These are phyloP conservation scores for Urtica urens DNA, from an alignment of 306 rosid species.

Conservation along the genomic window DNA sequence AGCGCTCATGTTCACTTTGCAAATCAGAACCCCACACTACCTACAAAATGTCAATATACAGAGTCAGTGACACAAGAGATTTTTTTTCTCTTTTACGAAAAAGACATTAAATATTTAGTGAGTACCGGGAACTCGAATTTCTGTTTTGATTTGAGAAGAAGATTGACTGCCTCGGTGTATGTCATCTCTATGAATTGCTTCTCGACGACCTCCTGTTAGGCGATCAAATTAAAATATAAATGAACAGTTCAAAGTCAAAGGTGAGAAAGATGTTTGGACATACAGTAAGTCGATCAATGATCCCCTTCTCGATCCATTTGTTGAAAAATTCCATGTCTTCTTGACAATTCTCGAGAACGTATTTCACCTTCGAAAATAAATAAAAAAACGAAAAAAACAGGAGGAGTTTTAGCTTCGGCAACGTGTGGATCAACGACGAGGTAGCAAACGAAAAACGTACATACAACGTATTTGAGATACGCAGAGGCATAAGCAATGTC, in stretches of 20 bases:
- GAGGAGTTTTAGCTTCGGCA: not conserved
- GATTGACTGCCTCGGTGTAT: conserved; percentile 78
- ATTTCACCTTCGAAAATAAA: conserved; percentile 46
- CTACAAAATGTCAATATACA: conserved; percentile 26
- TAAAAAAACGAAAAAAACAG: not conserved
- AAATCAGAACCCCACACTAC: conserved; percentile 96
- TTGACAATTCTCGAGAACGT: conserved; percentile 78
- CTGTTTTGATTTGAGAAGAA: conserved; percentile 65
- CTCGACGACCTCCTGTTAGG: conserved; percentile 70
- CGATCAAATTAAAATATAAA: conserved; percentile 18
- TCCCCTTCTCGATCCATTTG: conserved; percentile 89
- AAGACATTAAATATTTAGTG: conserved; percentile 7
- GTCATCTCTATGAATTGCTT: conserved; percentile 72
- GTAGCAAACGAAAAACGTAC: conserved; percentile 25
- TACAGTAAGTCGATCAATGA: conserved; percentile 78
- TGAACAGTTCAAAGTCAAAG: not conserved
- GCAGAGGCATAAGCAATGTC: conserved; percentile 99
- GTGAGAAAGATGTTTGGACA: conserved; percentile 9
- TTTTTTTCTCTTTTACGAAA: not conserved
- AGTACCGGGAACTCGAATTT: conserved; percentile 95
- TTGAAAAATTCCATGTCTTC: conserved; percentile 96
- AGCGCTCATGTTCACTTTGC: conserved; percentile 96
- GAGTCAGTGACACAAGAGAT: not conserved
- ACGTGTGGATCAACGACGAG: conserved; percentile 15
- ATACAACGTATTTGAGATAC: conserved; percentile 94